Conservation (phyloP, 1,284 basidiomycete genomes). For the Ceratobasidium theobromae region DNA sequence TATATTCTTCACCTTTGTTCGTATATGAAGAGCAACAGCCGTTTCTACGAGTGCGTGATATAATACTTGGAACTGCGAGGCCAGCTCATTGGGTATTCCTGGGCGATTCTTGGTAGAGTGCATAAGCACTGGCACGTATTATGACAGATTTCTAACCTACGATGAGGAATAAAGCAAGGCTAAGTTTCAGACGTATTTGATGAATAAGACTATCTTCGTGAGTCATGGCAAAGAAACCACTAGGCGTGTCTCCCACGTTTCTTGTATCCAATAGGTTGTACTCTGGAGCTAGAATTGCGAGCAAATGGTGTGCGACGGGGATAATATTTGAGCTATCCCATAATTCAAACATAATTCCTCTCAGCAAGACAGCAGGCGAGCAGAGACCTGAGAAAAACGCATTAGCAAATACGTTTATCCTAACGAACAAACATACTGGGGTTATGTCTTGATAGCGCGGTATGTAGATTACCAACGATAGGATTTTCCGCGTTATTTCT, state of each 20-base stretch:
- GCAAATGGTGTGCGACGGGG: constrained; percentile 9
- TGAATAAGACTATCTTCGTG: not conserved
- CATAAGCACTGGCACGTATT: not conserved
- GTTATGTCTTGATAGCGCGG: not conserved
- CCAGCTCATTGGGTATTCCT: not conserved
- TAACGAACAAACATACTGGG: constrained; percentile 3
- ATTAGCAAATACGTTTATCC: no score
- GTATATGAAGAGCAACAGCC: not conserved
- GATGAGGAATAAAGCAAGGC: constrained; percentile 16
- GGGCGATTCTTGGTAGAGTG: not conserved
- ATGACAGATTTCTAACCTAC: not conserved
- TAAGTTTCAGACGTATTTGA: constrained; percentile 22
- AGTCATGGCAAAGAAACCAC: not conserved
- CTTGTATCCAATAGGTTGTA: not conserved
- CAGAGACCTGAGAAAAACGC: not conserved
- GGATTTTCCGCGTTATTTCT: not conserved
- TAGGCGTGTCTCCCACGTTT: not conserved
- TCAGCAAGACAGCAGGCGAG: not conserved
- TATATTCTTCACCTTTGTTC: not conserved
- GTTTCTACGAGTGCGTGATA: not conserved
- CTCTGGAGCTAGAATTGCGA: constrained; percentile 8
- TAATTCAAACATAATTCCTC: not conserved
- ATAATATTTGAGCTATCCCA: not conserved
- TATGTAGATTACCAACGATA: not conserved
- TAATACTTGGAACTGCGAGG: not conserved